A percentile compares a stretch with the other conserved stretches of the same genome.
These are phyloP conservation scores for Sclerotiophoma versabilis DNA, from an alignment of 2,329 filamentous ascomycete species.

Conservation along the genomic window DNA sequence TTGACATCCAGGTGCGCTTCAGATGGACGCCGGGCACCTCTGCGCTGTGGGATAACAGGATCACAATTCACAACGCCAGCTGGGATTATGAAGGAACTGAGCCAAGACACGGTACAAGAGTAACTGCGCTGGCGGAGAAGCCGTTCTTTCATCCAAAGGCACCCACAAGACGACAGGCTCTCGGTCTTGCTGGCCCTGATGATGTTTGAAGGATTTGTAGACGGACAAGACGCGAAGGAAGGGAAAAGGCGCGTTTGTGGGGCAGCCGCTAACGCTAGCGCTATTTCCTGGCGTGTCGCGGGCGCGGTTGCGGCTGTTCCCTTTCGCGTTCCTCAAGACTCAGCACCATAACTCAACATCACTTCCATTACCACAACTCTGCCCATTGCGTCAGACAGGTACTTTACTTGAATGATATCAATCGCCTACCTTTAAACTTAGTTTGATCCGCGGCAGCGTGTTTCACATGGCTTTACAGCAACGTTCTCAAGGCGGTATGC, in stretches of 20 bases:
- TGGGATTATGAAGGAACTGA: slow-evolving; percentile 75
- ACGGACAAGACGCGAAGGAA: slow-evolving; percentile 11
- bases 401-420: no score
- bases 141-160: slow-evolving; percentile 71
- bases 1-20: slow-evolving; percentile 76
- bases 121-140: slow-evolving; percentile 74
- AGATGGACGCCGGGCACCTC: slow-evolving; percentile 72
- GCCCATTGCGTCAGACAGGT: neutral
- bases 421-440: neutral
- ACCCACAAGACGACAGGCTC: slow-evolving; percentile 69
- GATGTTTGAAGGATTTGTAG: slow-evolving; percentile 55
- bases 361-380: neutral
- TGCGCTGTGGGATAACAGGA: slow-evolving; percentile 76
- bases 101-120: slow-evolving; percentile 74
- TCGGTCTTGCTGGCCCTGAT: slow-evolving; percentile 67
- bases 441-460: neutral
- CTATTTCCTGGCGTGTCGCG: neutral
- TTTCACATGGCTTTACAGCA: neutral
- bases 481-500: neutral
- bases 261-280: slow-evolving; percentile 1
- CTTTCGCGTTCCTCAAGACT: neutral
- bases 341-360: neutral
- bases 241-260: slow-evolving; percentile 2
- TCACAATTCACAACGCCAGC: slow-evolving; percentile 76
- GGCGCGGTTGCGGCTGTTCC: slow-evolving; percentile 8